phyloP scores from a whole-genome alignment of 805 yeast genomes.

The Schizosaccharomyces octosporus region DNA sequence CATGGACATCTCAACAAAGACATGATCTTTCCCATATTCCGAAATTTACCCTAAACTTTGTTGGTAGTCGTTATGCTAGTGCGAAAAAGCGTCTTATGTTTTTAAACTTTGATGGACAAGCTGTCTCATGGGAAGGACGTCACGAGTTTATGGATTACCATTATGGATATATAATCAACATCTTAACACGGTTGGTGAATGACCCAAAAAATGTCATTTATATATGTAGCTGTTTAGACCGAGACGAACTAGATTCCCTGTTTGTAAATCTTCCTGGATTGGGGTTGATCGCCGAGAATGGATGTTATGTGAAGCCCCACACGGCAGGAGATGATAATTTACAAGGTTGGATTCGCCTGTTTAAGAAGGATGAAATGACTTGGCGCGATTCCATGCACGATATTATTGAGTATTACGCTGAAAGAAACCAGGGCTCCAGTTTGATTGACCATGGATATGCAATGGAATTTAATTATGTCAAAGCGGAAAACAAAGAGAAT shows the following conservation, averaged over 20 bases:
- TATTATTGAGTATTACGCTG: conserved; percentile 35
- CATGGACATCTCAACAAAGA: conserved; percentile 28
- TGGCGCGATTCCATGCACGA: conserved; percentile 18
- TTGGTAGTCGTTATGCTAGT: conserved; percentile 15
- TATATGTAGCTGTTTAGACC: conserved; percentile 39
- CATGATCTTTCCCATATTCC: conserved; percentile 14
- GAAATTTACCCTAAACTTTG: conserved; percentile 15
- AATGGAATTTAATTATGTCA: conserved; percentile 51
- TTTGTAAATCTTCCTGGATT: conserved; percentile 43
- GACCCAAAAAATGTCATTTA: conserved; percentile 45
- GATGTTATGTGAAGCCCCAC: conserved; percentile 37
- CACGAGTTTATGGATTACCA: conserved; percentile 3
- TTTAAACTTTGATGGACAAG: conserved; percentile 24
- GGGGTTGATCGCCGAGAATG: conserved; percentile 78
- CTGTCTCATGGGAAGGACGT: conserved; percentile 5
- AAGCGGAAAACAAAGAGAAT: conserved; percentile 24
- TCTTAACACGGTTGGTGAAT: conserved; percentile 31
- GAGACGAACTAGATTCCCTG: conserved; percentile 38
- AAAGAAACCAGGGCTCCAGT: conserved; percentile 57
- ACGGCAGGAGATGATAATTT: conserved; percentile 5
- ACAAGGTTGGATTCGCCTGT: conserved; percentile 36
- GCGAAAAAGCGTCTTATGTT: conserved; percentile 23
- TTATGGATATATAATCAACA: conserved; percentile 30
- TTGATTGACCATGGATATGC: conserved; percentile 53
- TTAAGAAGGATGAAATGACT: conserved; percentile 24